Percentiles rank a stretch among this genome's conserved stretches.
These are phyloP conservation scores for Amylostereum areolatum DNA, from an alignment of 1,284 basidiomycete genomes.

Conservation along the genomic window DNA sequence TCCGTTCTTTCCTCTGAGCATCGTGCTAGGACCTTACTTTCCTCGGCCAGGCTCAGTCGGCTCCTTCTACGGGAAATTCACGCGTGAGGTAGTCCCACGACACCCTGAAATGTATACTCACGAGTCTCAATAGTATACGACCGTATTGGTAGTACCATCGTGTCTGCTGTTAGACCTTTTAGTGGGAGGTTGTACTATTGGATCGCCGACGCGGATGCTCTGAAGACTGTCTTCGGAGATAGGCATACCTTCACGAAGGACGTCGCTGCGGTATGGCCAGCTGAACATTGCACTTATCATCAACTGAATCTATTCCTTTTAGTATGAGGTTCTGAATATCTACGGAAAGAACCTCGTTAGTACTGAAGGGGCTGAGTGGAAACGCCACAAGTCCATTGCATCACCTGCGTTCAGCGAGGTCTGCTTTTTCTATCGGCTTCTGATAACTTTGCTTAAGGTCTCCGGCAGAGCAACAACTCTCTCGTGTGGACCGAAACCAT, in stretches of 20 bases:
- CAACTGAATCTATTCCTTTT: neutral
- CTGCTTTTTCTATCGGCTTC: neutral
- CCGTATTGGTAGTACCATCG: slow-evolving; percentile 28
- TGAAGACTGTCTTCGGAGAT: slow-evolving; percentile 27
- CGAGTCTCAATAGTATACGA: slow-evolving; percentile 22
- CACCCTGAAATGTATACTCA: neutral
- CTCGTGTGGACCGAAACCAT: slow-evolving; percentile 39
- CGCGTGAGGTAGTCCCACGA: neutral
- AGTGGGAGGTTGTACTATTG: slow-evolving; percentile 25
- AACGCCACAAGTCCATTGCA: slow-evolving; percentile 34
- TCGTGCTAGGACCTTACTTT: neutral
- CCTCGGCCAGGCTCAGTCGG: neutral
- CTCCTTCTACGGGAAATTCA: neutral
- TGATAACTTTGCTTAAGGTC: neutral
- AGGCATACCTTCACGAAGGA: slow-evolving; percentile 31
- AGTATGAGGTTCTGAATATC: slow-evolving; percentile 30
- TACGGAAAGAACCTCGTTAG: slow-evolving; percentile 35
- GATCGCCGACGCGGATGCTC: slow-evolving; percentile 35
- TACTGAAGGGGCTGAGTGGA: slow-evolving; percentile 38
- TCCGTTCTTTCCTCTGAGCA: neutral
- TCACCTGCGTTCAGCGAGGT: slow-evolving; percentile 37
- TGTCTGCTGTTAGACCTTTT: slow-evolving; percentile 27
- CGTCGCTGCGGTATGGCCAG: slow-evolving; percentile 19
- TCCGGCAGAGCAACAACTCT: slow-evolving; percentile 33
- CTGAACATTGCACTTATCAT: slow-evolving; percentile 4